Percentiles rank a stretch among this genome's conserved stretches.
Conservation (phyloP, 768 basidiomycete genomes). For the Clathrus columnatus region DNA sequence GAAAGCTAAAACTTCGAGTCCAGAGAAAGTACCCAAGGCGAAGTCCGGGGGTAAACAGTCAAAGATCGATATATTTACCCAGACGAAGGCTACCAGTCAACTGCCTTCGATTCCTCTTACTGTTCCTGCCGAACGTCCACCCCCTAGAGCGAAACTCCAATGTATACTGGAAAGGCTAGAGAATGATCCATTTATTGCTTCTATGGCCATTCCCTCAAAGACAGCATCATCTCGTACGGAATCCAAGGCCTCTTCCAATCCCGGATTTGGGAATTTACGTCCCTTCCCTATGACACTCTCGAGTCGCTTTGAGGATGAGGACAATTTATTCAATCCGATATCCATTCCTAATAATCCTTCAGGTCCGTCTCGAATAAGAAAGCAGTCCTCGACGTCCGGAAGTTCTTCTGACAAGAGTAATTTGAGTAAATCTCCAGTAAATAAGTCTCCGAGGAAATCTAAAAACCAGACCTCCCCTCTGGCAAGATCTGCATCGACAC, state of each 20-base stretch:
- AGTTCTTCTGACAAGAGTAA: neutral
- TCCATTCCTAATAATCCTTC: neutral
- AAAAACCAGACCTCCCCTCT: conserved; percentile 1
- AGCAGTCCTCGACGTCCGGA: neutral
- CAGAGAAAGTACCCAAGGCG: conserved; percentile 11
- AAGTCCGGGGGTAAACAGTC: neutral
- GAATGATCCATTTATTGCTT: conserved; percentile 6
- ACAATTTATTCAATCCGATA: neutral
- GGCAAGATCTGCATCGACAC: neutral
- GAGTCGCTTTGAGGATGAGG: neutral
- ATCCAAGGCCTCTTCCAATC: neutral
- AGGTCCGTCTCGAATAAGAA: neutral
- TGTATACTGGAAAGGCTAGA: neutral
- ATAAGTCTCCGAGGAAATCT: conserved; percentile 12
- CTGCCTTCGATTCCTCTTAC: neutral
- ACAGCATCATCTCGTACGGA: neutral
- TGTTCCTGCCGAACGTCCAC: neutral
- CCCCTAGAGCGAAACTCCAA: neutral
- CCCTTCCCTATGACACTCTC: neutral
- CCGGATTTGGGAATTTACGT: neutral
- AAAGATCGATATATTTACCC: neutral
- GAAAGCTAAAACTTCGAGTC: conserved; percentile 24
- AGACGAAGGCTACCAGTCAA: neutral
- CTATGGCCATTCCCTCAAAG: neutral
- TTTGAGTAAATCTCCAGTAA: neutral